Conservation (phyloP, 441 rosid genomes). For the Flueggea neowawraea region DNA sequence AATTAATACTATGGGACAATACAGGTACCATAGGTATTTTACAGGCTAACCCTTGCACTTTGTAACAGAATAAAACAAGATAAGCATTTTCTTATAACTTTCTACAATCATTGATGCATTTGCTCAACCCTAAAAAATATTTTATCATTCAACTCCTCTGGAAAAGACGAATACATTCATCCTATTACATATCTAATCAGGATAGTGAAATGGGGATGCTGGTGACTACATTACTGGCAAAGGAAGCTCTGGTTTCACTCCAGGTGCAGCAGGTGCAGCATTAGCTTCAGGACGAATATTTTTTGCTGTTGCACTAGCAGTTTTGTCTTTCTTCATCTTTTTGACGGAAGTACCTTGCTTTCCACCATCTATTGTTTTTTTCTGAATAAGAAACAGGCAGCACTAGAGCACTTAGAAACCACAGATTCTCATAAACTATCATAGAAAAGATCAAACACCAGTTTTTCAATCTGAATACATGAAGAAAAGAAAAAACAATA, state of each 20-base stretch:
- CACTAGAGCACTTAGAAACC: neutral
- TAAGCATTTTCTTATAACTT: no score
- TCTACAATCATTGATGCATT: neutral
- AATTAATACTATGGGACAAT: no score
- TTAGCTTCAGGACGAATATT: conserved; percentile 60
- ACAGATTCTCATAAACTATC: neutral
- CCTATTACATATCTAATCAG: conserved; percentile 9
- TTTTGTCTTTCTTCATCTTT: conserved; percentile 89
- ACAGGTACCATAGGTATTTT: no score
- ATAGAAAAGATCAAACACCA: neutral
- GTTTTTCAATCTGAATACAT: neutral
- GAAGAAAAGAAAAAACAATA: neutral
- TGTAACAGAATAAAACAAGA: no score
- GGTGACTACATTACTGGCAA: conserved; percentile 81
- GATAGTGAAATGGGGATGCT: conserved; percentile 22
- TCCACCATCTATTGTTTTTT: conserved; percentile 70
- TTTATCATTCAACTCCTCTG: neutral
- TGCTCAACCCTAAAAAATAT: neutral
- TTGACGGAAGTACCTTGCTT: conserved; percentile 86
- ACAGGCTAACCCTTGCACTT: no score
- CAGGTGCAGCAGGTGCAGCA: conserved; percentile 52
- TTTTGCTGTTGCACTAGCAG: conserved; percentile 68
- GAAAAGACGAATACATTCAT: conserved; percentile 1
- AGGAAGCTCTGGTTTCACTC: conserved; percentile 93
- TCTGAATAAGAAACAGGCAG: conserved; percentile 32